Conservation (phyloP, 1,284 basidiomycete genomes). For the Cystobasidiaceae sp. region DNA sequence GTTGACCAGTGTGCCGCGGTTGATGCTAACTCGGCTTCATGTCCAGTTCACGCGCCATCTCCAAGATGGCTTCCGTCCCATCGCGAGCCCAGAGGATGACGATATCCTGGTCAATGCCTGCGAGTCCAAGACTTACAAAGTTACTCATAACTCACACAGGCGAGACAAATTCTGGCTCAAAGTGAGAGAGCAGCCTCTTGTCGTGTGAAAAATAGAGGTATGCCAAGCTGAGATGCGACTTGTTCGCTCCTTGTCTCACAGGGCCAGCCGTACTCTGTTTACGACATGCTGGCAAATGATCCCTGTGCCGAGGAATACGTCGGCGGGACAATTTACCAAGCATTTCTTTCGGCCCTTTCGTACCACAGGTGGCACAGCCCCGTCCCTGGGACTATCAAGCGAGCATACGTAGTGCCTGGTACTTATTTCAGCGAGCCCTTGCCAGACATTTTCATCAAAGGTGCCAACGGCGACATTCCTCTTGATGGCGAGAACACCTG, state of each 20-base stretch:
- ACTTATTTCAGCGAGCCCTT: conserved; percentile 52
- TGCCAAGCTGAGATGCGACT: too few relatives aligned
- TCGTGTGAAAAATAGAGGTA: too few relatives aligned
- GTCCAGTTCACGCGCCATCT: conserved; percentile 53
- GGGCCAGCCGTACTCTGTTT: conserved; percentile 51
- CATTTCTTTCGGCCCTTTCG: conserved; percentile 52
- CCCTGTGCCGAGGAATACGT: conserved; percentile 49
- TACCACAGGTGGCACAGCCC: conserved; percentile 59
- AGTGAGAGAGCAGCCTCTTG: too few relatives aligned
- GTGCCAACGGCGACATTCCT: conserved; percentile 41
- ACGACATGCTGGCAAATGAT: conserved; percentile 49
- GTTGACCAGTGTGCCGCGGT: too few relatives aligned
- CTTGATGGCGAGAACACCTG: conserved; percentile 43
- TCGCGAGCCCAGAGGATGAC: conserved; percentile 48
- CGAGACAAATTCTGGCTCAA: conserved; percentile 54
- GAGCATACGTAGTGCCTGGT: conserved; percentile 50
- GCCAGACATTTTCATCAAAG: conserved; percentile 33
- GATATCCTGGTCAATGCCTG: conserved; percentile 51
- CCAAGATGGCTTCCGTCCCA: conserved; percentile 49
- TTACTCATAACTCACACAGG: conserved; percentile 45
- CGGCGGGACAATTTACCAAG: conserved; percentile 57
- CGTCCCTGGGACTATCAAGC: conserved; percentile 52
- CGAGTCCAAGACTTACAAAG: conserved; percentile 49
- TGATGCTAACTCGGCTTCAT: too few relatives aligned
- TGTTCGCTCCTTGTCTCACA: too few relatives aligned